Evolutionary conservation across 768 basidiomycete species (phyloP), one percentile per base, ranked within the genome.

Genomic region (Pleurotus eryngii): DNA sequence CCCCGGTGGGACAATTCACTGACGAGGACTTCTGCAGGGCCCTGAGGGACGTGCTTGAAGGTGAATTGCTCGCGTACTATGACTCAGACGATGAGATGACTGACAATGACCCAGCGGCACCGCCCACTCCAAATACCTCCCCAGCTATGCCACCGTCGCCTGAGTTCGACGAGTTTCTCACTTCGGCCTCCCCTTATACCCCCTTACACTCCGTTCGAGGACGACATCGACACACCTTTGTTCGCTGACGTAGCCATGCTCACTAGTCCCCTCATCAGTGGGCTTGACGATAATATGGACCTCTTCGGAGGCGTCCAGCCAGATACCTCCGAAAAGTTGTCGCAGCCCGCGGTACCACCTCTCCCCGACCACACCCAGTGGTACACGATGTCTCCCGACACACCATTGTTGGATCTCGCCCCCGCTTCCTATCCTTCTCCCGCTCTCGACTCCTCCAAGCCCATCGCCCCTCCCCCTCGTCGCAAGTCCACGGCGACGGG

Each of bases 401-500:
- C 61, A 12, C 61, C 61, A 4, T 49, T 42, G 15, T 47, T 61
- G 18, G 48, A 57, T 17, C n/a, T 45, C n/a, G 37, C 50, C 17
- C 49, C 56, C 12, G 20, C 48, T 24, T 55, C 58, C 18, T 57
- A 56, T 20, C 49, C 45, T 14, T 61, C 60, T 42, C 60, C 60
- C 30, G 46, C 43, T 35, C 45, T 42, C 45, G 43, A 56, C 43
- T 30, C 57, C 6, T 45, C 49, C 48, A 8, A 18, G 6, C 14
- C 54, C 18, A 18, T 30, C 8, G 51, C 58, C 46, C 60, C 67
- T 18, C 61, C 68, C 24, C 48, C 61, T 50, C 69, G 74, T 56
- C 79, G 72, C 22, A 72, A 74, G 42, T 61, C 55, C 54, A 57
- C 63, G 0, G 83, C 81, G 4, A 90, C 82, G 2, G 87, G 87